Percentiles rank a stretch among this genome's conserved stretches.
Evolutionary conservation across 225 moss, liverwort and hornwort species (phyloP).

Genomic region (Sphagnum tenellum): DNA sequence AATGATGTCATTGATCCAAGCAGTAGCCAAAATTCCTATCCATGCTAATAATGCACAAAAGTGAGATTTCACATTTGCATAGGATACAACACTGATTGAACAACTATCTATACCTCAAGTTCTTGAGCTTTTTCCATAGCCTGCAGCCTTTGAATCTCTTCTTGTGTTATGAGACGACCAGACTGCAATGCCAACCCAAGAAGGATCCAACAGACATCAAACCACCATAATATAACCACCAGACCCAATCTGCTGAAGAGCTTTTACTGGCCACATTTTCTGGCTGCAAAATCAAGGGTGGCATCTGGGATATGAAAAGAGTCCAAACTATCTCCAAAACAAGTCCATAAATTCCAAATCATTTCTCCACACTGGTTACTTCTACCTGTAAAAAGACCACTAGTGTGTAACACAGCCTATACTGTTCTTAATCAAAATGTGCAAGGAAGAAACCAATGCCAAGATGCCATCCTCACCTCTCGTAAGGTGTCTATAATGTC

Average conservation of each 20-base stretch:
- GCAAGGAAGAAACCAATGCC: conserved; percentile 2
- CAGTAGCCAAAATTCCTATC: too few relatives aligned
- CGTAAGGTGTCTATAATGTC: conserved; percentile 70
- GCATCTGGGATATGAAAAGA: neutral
- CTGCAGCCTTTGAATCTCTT: conserved; percentile 51
- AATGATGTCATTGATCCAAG: too few relatives aligned
- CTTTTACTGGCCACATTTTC: neutral
- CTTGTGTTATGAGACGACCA: conserved; percentile 59
- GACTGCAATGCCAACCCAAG: conserved; percentile 30
- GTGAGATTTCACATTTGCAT: too few relatives aligned
- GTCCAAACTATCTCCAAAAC: too few relatives aligned
- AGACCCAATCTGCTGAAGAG: conserved; percentile 1
- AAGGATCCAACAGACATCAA: neutral
- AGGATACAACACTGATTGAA: too few relatives aligned
- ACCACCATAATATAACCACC: neutral
- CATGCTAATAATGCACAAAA: too few relatives aligned
- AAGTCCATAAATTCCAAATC: too few relatives aligned
- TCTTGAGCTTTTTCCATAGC: conserved; percentile 73
- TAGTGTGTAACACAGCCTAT: too few relatives aligned
- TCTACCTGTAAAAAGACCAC: too few relatives aligned
- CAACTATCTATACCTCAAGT: conserved; percentile 36
- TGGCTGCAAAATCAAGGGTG: neutral
- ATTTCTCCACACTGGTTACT: too few relatives aligned
- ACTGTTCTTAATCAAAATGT: too few relatives aligned
- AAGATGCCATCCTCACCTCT: conserved; percentile 34